These are phyloP conservation scores for Cryptococcus jaspeensis DNA, from an alignment of 1,284 basidiomycete genomes.

Conservation along the genomic window DNA sequence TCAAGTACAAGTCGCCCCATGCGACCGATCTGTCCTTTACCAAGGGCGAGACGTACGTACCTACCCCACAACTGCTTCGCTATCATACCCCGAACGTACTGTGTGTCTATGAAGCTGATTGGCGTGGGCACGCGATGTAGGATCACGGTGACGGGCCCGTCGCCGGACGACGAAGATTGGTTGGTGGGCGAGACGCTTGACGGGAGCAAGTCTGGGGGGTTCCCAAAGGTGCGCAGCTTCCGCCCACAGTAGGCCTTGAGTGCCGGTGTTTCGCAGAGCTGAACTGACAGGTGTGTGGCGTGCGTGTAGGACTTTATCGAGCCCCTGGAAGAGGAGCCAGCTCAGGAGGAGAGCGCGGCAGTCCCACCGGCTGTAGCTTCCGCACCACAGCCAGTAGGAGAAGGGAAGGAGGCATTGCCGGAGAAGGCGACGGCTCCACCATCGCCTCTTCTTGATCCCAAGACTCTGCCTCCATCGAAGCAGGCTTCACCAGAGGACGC, in stretches of 20 bases:
- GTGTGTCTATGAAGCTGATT: not conserved
- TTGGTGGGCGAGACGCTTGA: constrained; percentile 47
- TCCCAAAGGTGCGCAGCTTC: constrained; percentile 42
- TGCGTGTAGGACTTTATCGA: constrained; percentile 41
- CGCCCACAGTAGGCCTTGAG: not conserved
- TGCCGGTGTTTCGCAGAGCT: not conserved
- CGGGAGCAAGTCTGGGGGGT: constrained; percentile 45
- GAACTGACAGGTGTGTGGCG: constrained; percentile 2
- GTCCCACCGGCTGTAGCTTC: no score
- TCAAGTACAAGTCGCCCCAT: constrained; percentile 52
- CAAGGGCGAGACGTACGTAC: constrained; percentile 50
- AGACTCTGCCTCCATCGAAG: no score
- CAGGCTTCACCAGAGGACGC: not conserved
- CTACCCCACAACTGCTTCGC: not conserved
- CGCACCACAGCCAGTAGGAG: no score
- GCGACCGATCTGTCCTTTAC: constrained; percentile 51
- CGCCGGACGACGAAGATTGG: constrained; percentile 51
- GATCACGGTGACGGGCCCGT: constrained; percentile 48
- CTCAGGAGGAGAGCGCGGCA: no score
- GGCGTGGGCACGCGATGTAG: constrained; percentile 15
- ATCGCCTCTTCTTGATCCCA: no score
- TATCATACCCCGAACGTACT: no score
- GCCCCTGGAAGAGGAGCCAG: constrained; percentile 26
- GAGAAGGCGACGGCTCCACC: no score
- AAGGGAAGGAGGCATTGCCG: no score